Percentiles rank a stretch among this genome's conserved stretches.
Conservation (phyloP, 2,329 filamentous ascomycete species). For the Thelonectria discophora region DNA sequence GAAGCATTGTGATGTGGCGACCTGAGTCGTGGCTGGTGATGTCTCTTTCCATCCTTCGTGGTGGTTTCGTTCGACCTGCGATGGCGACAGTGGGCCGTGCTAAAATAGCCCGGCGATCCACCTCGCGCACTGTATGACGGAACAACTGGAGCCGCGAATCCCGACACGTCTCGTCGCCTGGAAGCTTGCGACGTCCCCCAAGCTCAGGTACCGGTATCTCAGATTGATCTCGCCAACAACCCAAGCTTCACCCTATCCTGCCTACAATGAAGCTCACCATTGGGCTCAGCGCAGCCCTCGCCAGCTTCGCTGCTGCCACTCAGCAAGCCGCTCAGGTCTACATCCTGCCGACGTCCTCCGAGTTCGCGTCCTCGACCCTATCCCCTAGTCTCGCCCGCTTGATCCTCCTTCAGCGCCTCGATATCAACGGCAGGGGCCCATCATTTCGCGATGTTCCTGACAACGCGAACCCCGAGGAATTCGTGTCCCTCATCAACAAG, state of each 20-base stretch:
- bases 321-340: constrained; percentile 61
- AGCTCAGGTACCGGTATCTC: constrained; percentile 36
- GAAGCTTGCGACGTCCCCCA: constrained; percentile 46
- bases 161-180: constrained; percentile 41
- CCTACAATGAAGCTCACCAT: constrained; percentile 55
- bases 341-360: constrained; percentile 53
- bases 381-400: constrained; percentile 65
- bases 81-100: neutral
- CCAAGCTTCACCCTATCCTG: constrained; percentile 45
- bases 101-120: neutral
- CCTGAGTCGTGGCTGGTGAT: constrained; percentile 11
- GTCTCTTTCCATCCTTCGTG: constrained; percentile 12
- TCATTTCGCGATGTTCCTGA: constrained; percentile 57
- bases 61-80: constrained; percentile 14
- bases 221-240: constrained; percentile 36
- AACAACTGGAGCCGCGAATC: constrained; percentile 42
- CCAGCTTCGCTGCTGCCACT: constrained; percentile 50
- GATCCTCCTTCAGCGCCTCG: constrained; percentile 66
- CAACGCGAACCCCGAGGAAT: constrained; percentile 53
- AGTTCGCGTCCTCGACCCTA: constrained; percentile 50
- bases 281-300: constrained; percentile 51
- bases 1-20: constrained; percentile 35
- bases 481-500: constrained; percentile 65
- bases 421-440: constrained; percentile 57
- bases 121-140: constrained; percentile 42